Base-by-base conservation (phyloP, 331 rosid species). In the Spiraea crenata region DNA sequence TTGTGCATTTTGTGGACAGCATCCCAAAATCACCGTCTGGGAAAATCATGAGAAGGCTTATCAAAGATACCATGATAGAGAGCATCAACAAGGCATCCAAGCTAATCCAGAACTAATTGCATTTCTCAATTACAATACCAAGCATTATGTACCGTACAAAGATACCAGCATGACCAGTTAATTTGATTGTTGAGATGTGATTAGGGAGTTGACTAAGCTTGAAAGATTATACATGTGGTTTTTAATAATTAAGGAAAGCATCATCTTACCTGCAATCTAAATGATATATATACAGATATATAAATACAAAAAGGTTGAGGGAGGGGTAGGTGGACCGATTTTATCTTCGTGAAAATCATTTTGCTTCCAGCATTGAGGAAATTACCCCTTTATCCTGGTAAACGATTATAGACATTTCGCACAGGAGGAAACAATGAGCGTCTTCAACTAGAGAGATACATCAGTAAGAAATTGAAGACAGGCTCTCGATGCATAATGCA, bases 21-120 rank as follows among this genome's bases (percentile, higher is more conserved):
- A 85, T 91, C 46, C 97, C 97, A 45, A 93, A 93, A 70, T 93
- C 99, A 57, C 96, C 92, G 59, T 91, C 96, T 4, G 99, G 95
- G 2, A 91, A 93, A 75, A 84, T 91, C 4, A 87, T 93, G 99
- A 89, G 97, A 69, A 84, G 99, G 80, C 82, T 91, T 12, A 39
- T 93, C 7, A 87, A 76, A 72, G 95, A 89, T 40, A 85, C 61
- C 70, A 83, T 81, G 90, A 60, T 80, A 37, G 76, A 87, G 46
- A 85, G 79, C 69, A 79, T 82, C 9, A 77, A 79, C 9, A 77
- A 79, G 73, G 63, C 87, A 42, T 44, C 56, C 56, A 70, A 10
- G 65, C 74, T 70, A 55, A 12, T 25, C 80, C 45, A n/a, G 40
- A 55, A 14, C 34, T 52, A 54, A 63, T 42, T 51, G 31, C 45